Conservation (phyloP, 2,329 filamentous ascomycete genomes). For the Alternaria alternata region DNA sequence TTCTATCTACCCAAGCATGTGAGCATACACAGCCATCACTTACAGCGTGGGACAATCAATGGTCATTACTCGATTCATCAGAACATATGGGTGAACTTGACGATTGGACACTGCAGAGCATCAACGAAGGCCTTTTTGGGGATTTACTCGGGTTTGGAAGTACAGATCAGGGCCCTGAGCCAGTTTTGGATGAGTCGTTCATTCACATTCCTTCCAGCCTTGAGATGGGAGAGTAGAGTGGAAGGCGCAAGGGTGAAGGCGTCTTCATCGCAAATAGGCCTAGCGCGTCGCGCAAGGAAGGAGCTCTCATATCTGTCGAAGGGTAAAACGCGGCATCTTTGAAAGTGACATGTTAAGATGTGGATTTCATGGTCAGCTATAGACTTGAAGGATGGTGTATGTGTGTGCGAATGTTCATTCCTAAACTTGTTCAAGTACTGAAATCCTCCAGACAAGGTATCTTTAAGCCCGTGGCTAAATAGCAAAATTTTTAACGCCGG, state of each 20-base stretch:
- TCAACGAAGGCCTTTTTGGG: conserved; percentile 20
- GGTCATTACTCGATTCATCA: conserved; percentile 4
- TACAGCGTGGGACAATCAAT: background rate
- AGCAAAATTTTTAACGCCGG: conserved; percentile 32
- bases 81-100: background rate
- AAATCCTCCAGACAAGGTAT: conserved; percentile 35
- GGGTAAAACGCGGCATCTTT: background rate
- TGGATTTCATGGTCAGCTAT: background rate
- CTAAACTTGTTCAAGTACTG: background rate
- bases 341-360: background rate
- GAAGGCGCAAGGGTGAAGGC: no score
- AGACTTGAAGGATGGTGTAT: background rate
- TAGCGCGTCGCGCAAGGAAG: background rate
- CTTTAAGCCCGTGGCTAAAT: conserved; percentile 26
- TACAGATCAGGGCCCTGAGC: background rate
- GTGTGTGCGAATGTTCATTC: background rate
- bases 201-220: background rate
- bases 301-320: background rate
- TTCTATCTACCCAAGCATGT: background rate
- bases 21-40: background rate
- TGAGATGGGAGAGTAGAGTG: background rate
- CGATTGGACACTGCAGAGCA: conserved; percentile 25
- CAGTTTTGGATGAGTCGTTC: background rate
- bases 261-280: background rate
- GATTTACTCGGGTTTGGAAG: conserved; percentile 8